Percentiles rank a stretch among this genome's conserved stretches.
Evolutionary conservation across 805 yeast species (phyloP).

Genomic region (Nakazawaea pomicola): DNA sequence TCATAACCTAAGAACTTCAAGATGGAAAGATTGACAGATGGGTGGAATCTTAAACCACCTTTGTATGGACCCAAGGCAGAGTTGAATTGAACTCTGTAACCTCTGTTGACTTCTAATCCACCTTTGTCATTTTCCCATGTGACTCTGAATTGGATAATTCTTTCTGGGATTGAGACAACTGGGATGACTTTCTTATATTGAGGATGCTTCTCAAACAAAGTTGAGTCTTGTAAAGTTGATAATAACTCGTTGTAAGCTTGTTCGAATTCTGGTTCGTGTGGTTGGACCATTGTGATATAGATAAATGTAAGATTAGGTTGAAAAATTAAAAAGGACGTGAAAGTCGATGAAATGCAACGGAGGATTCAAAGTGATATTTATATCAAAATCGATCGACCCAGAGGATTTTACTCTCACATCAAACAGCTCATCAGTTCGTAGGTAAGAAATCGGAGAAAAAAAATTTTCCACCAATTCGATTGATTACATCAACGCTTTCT

Average conservation of each 20-base stretch:
- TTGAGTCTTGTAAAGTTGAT: conserved; percentile 84
- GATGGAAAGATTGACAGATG: conserved; percentile 91
- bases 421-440: no score
- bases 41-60: conserved; percentile 98
- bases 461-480: neutral
- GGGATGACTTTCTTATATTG: conserved; percentile 84
- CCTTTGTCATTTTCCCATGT: conserved; percentile 97
- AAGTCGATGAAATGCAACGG: no score
- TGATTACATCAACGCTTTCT: no score
- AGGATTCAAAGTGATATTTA: no score
- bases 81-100: conserved; percentile 98
- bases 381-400: no score
- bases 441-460: neutral
- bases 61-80: conserved; percentile 98
- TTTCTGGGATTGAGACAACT: conserved; percentile 91
- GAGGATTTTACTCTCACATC: no score
- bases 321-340: neutral
- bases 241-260: conserved; percentile 96
- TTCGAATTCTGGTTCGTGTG: conserved; percentile 96
- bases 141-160: conserved; percentile 95
- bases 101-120: conserved; percentile 87
- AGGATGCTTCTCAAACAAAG: conserved; percentile 84
- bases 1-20: conserved; percentile 96
- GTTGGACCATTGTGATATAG: conserved; percentile 55
- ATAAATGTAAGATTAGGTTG: neutral